Evolutionary conservation across 2,329 filamentous ascomycete species (phyloP).

Genomic region (Myriangium duriaei): DNA sequence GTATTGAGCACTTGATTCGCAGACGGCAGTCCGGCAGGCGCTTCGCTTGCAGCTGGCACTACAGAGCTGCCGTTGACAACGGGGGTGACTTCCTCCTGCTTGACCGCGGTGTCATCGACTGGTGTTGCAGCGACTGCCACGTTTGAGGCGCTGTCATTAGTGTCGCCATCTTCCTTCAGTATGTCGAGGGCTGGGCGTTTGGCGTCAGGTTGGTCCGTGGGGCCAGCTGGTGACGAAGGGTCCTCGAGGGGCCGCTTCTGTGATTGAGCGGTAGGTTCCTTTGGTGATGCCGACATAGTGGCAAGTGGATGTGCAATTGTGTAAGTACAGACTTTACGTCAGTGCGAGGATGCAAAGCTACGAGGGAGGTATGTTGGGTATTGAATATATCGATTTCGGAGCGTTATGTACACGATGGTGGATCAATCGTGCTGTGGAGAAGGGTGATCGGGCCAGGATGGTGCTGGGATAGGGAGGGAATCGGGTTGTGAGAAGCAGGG

Average conservation of each 20-base stretch:
- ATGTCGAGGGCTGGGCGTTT: conserved; percentile 96
- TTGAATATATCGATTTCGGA: conserved; percentile 1
- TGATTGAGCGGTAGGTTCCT: conserved; percentile 11
- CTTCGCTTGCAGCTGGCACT: conserved; percentile 56
- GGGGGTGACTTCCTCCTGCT: conserved; percentile 21
- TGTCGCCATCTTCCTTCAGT: conserved; percentile 52
- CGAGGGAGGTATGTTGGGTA: too few species aligned
- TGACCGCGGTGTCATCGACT: conserved; percentile 8
- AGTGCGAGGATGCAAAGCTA: too few species aligned
- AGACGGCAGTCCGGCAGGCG: conserved; percentile 39
- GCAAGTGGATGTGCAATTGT: too few species aligned
- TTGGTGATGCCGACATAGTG: conserved; percentile 13
- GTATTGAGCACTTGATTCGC: conserved; percentile 33
- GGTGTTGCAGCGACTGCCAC: conserved; percentile 21
- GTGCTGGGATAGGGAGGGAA: conserved; percentile 9
- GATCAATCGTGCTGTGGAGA: conserved; percentile 4
- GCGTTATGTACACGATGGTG: conserved; percentile 10
- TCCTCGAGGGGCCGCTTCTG: conserved; percentile 95
- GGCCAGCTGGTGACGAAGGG: conserved; percentile 83
- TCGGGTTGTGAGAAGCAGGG: conserved; percentile 6
- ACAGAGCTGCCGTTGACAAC: conserved; percentile 22
- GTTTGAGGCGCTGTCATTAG: conserved; percentile 29
- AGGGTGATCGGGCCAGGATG: too few species aligned
- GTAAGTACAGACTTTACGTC: too few species aligned
- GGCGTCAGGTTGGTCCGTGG: conserved; percentile 87